These are phyloP conservation scores for Hypoxylon rubiginosum DNA, from an alignment of 2,329 filamentous ascomycete species.

Conservation along the genomic window DNA sequence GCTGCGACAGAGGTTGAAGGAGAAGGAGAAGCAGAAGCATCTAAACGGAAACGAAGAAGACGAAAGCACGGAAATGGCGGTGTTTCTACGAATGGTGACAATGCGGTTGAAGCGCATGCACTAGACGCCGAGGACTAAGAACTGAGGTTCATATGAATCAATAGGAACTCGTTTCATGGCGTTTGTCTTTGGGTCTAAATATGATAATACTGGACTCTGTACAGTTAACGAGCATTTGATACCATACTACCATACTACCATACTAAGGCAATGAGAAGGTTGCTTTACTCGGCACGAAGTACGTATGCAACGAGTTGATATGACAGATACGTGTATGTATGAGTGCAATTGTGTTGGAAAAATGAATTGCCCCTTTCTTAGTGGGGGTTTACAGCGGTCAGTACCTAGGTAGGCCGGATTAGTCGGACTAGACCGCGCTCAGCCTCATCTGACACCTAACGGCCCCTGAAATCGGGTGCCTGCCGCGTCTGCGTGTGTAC, in stretches of 20 bases:
- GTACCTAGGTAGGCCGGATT: slow-evolving; percentile 8
- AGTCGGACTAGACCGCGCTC: not conserved
- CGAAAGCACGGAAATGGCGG: slow-evolving; percentile 48
- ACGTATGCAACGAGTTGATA: not conserved
- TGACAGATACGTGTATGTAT: too few relatives aligned
- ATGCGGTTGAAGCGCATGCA: slow-evolving; percentile 11
- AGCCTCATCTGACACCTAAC: slow-evolving; percentile 22
- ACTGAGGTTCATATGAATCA: not conserved
- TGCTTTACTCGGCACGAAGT: not conserved
- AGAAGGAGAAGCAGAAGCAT: slow-evolving; percentile 30
- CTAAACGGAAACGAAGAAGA: slow-evolving; percentile 46
- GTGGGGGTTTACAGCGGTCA: slow-evolving; percentile 7
- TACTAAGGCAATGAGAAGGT: not conserved
- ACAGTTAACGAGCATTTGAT: slow-evolving; percentile 28
- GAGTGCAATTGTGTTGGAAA: slow-evolving; percentile 1
- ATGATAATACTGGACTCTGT: slow-evolving; percentile 10
- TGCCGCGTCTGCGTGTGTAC: slow-evolving; percentile 4
- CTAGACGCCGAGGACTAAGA: slow-evolving; percentile 30
- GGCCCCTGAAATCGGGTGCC: not conserved
- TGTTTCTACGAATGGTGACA: slow-evolving; percentile 17
- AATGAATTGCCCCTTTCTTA: not conserved
- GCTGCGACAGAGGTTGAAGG: slow-evolving; percentile 16
- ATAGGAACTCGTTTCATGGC: slow-evolving; percentile 11
- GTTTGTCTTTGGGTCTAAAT: slow-evolving; percentile 13
- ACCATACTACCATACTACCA: slow-evolving; percentile 15